These are phyloP conservation scores for Salvia sclarea DNA, from an alignment of 305 asterid genomes.

Conservation along the genomic window DNA sequence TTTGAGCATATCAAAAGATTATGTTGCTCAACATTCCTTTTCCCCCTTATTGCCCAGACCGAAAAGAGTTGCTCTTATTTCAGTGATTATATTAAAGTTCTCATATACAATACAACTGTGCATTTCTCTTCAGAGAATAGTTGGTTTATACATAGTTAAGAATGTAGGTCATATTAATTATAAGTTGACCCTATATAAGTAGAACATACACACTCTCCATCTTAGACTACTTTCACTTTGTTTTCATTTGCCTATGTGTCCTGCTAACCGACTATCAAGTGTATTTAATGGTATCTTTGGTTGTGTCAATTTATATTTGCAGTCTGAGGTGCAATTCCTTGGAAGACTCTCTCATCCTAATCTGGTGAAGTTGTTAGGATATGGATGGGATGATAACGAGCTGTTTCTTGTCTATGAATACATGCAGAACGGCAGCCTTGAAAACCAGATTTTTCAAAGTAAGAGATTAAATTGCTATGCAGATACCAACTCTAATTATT, in stretches of 20 bases:
- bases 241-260: background rate
- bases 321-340: slow-evolving; percentile 40
- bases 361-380: slow-evolving; percentile 40
- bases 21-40: background rate
- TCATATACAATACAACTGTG: too few relatives aligned
- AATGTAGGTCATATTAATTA: background rate
- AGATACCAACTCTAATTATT: background rate
- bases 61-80: background rate
- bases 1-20: background rate
- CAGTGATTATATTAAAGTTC: background rate
- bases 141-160: background rate
- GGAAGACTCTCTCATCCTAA: slow-evolving; percentile 43
- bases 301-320: slow-evolving; percentile 13
- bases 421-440: slow-evolving; percentile 53
- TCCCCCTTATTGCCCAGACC: background rate
- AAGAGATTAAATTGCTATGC: slow-evolving; percentile 25
- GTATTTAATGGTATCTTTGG: background rate
- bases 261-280: background rate
- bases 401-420: slow-evolving; percentile 40
- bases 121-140: background rate
- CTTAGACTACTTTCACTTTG: background rate
- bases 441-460: slow-evolving; percentile 24
- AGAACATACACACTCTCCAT: background rate
- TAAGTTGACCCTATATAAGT: background rate
- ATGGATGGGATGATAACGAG: slow-evolving; percentile 26